Base-by-base conservation (phyloP, 495 filamentous ascomycete genomes). In the Podospora pseudocomata region DNA sequence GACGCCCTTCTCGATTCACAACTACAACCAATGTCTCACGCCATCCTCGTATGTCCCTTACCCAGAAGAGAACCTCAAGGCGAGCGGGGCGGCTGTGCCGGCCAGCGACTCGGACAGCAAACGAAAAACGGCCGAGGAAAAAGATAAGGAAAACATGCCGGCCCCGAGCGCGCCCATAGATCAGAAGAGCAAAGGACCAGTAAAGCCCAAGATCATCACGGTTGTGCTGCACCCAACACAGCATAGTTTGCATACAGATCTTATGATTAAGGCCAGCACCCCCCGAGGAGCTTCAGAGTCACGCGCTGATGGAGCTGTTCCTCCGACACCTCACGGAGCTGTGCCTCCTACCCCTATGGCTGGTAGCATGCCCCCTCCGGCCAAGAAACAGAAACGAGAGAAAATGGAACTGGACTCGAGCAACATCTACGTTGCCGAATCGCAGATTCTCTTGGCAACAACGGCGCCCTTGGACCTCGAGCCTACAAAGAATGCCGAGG, bases 21-120 rank as follows among this genome's bases (percentile, higher is more conserved):
- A 96, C 74, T 90, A 92, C 75, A 97, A 91, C 70, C 85, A 88
- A 63, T 91, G 91, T 75, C 81, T 98, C 15, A 97, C 93, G 0
- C 95, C 93, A 0, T 97, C 94, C 0, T 84, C 94, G 2, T 92
- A 89, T 75, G 91, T 89, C 15, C 91, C 93, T 0, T 97, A 88
- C 72, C 91, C 92, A 2, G 88, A 86, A 63, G 86, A 89, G 54
- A 88, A 84, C 67, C 65, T 65, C 11, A 66, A 68, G 30, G 64
- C 77, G 18, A 76, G 75, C 67, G 74, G 73, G 34, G 32, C 75
- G 66, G 62, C 68, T 13, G 39, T 7, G 57, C 59, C 75, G 5
- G 64, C 69, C 11, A 49, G 60, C 6, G 77, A 76, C 13, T 63
- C 67, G 18, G 71, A 72, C 32, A 49, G 75, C 69, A 58, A 32